Conservation (phyloP, 352 stramenopile species). For the Phytophthora litchii region DNA sequence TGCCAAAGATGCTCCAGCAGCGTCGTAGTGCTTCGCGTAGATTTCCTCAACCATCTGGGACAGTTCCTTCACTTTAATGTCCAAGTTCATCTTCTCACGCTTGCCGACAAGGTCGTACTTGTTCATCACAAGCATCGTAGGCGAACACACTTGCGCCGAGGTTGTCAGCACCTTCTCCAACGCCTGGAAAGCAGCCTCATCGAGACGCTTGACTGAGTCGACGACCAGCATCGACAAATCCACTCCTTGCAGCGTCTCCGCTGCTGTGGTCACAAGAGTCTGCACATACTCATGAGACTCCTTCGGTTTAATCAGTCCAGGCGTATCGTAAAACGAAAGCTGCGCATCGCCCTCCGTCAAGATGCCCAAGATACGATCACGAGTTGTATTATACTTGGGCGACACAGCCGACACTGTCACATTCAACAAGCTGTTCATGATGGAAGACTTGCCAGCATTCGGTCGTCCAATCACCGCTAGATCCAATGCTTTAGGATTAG, state of each 20-base stretch:
- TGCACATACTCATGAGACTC: constrained; percentile 84
- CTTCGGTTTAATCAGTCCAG: constrained; percentile 88
- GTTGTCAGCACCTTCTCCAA: constrained; percentile 82
- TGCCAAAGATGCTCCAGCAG: constrained; percentile 52
- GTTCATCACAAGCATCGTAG: constrained; percentile 89
- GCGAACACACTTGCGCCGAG: constrained; percentile 73
- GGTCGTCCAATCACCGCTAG: constrained; percentile 84
- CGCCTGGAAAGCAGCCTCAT: constrained; percentile 77
- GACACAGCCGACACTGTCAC: constrained; percentile 87
- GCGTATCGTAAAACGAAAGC: constrained; percentile 88
- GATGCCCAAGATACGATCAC: constrained; percentile 80
- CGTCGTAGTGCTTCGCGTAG: constrained; percentile 71
- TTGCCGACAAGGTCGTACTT: constrained; percentile 75
- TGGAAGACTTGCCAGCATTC: constrained; percentile 89
- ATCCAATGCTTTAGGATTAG: constrained; percentile 69
- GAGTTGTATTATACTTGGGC: constrained; percentile 90
- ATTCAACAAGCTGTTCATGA: constrained; percentile 82
- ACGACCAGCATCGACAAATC: constrained; percentile 88
- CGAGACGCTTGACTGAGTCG: constrained; percentile 83
- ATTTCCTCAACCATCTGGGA: constrained; percentile 86
- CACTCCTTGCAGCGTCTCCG: constrained; percentile 81
- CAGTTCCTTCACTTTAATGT: constrained; percentile 73
- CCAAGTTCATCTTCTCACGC: constrained; percentile 59
- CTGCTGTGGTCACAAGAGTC: constrained; percentile 76
- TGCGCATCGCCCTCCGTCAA: constrained; percentile 76